Evolutionary conservation across 2,329 filamentous ascomycete genomes (phyloP).

Genomic region (Cladosporium sp.): DNA sequence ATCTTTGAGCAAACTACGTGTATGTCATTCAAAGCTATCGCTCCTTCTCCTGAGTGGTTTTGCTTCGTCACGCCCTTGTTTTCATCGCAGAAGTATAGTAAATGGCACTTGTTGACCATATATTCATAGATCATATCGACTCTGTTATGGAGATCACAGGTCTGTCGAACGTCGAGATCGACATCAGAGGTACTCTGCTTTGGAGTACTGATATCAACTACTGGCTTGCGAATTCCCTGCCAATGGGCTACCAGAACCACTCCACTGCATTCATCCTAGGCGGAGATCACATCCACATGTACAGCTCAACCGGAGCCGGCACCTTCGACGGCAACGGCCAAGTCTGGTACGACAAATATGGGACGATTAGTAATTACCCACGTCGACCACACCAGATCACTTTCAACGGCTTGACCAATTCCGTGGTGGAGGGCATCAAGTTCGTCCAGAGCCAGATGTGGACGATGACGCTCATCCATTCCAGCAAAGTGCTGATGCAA

Average conservation of each 20-base stretch:
- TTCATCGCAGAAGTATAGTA: too few relatives aligned
- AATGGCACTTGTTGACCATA: neutral
- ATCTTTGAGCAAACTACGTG: constrained; percentile 49
- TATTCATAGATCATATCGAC: constrained; percentile 34
- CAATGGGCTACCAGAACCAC: constrained; percentile 54
- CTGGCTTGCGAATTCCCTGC: constrained; percentile 50
- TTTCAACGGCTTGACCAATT: constrained; percentile 47
- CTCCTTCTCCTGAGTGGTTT: neutral
- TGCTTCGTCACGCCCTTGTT: neutral
- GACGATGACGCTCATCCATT: constrained; percentile 49
- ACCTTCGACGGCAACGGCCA: constrained; percentile 60
- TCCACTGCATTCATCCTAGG: constrained; percentile 53
- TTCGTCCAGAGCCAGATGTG: constrained; percentile 60
- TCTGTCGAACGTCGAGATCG: constrained; percentile 45
- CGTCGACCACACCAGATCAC: constrained; percentile 52
- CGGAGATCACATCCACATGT: constrained; percentile 47
- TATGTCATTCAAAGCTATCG: constrained; percentile 14
- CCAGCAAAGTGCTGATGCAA: constrained; percentile 44
- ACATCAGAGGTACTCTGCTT: constrained; percentile 46
- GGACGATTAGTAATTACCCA: constrained; percentile 31
- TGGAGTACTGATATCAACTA: constrained; percentile 44
- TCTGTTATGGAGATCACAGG: constrained; percentile 48
- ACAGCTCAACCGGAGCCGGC: constrained; percentile 47
- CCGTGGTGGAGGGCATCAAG: constrained; percentile 44
- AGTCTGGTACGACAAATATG: constrained; percentile 49